Percentiles rank a stretch among this genome's conserved stretches.
Evolutionary conservation across 495 filamentous ascomycete genomes (phyloP).

Genomic region (Neurospora sp.): DNA sequence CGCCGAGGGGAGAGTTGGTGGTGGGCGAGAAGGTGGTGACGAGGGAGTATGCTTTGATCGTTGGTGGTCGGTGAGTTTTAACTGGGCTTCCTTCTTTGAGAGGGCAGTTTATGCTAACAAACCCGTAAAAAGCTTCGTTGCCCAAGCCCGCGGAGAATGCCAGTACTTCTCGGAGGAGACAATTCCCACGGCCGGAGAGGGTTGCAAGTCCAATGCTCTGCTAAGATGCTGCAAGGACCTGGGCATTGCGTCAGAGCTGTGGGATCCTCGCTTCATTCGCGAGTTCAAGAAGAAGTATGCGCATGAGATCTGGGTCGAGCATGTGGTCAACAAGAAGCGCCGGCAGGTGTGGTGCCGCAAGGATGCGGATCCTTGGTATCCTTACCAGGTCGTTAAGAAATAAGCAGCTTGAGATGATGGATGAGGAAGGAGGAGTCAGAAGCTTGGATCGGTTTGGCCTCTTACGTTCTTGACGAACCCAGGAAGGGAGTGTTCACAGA

Average conservation of each 20-base stretch:
- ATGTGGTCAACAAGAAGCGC: slow-evolving; percentile 69
- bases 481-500: neutral
- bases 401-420: neutral
- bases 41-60: slow-evolving; percentile 88
- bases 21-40: slow-evolving; percentile 84
- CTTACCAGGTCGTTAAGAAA: slow-evolving; percentile 36
- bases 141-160: slow-evolving; percentile 88
- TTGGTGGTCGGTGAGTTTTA: slow-evolving; percentile 66
- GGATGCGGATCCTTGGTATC: slow-evolving; percentile 69
- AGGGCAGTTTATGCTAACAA: neutral
- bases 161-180: slow-evolving; percentile 86
- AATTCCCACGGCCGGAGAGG: slow-evolving; percentile 94
- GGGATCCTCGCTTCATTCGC: slow-evolving; percentile 89
- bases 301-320: slow-evolving; percentile 63
- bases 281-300: slow-evolving; percentile 49
- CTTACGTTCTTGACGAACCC: neutral
- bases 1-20: slow-evolving; percentile 80
- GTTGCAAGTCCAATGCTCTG: slow-evolving; percentile 92
- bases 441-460: neutral
- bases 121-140: slow-evolving; percentile 57
- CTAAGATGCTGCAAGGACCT: slow-evolving; percentile 97
- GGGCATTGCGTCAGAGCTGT: slow-evolving; percentile 87
- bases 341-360: slow-evolving; percentile 80
- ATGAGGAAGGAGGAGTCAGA: neutral
- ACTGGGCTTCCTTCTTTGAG: too few species aligned